Conservation (phyloP, 1,139 yeast species). For the Pichia norvegensis region DNA sequence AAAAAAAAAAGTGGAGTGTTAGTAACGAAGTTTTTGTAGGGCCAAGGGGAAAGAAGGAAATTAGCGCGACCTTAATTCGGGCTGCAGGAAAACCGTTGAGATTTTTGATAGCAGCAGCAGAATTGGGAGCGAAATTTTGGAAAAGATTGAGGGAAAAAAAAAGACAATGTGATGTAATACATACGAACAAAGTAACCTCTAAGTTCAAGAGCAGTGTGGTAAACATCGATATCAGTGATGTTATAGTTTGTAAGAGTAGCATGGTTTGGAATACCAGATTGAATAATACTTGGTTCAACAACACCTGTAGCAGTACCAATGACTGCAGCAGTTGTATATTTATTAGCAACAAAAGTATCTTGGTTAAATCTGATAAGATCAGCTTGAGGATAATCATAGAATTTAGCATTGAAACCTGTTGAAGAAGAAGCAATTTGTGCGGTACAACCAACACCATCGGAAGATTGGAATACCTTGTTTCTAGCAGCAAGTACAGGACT, state of each 20-base stretch:
- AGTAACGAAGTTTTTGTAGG: neutral
- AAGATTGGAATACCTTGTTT: constrained; percentile 4
- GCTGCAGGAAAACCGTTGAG: neutral
- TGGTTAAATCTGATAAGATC: constrained; percentile 5
- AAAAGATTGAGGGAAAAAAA: neutral
- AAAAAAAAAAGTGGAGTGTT: neutral
- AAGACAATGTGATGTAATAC: neutral
- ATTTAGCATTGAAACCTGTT: constrained; percentile 11
- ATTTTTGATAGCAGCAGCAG: neutral
- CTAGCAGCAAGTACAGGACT: neutral
- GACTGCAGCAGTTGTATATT: constrained; percentile 1
- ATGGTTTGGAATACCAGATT: constrained; percentile 1
- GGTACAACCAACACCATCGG: constrained; percentile 8
- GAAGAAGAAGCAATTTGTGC: constrained; percentile 9
- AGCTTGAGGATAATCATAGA: constrained; percentile 6
- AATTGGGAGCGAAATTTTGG: neutral
- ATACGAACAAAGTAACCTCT: constrained; percentile 10
- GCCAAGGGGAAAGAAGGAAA: neutral
- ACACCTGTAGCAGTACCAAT: constrained; percentile 6
- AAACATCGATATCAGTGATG: constrained; percentile 5
- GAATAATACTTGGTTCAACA: constrained; percentile 10
- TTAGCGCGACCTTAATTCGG: neutral
- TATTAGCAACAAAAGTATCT: constrained; percentile 6
- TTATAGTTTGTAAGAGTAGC: constrained; percentile 1
- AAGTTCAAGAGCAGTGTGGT: constrained; percentile 2